Base-by-base conservation (phyloP, 176 grass and related monocot species). In the Cenchrus americanus region DNA sequence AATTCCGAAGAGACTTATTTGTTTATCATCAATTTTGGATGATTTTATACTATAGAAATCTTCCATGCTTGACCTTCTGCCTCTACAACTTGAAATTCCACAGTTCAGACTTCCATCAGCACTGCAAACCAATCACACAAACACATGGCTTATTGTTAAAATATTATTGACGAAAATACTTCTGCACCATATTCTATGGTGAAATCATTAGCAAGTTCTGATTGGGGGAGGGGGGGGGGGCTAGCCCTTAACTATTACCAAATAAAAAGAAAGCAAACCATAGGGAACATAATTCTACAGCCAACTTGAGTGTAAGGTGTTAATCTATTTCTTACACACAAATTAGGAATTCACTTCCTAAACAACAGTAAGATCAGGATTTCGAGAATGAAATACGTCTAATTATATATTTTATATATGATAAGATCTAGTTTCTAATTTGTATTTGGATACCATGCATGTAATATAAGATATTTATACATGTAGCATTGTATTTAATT, bases 71-170 rank as follows among this genome's bases (percentile, higher is more conserved):
- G 93, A 93, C 80, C 96, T 95, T 88, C 87, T 95, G 83, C 96
- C 96, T 89, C 89, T 89, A 88, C 95, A 98, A 87, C 96, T 98
- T 58, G 93, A 91, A 91, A 92, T 95, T 77, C 96, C 96, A 94
- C 93, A 98, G 81, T 81, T 94, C 86, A 94, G 87, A 59, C 75
- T 87, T 88, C 91, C 96, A 90, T 98, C 88, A 55, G 85, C 85
- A 85, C 96, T 98, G 86, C 76, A 89, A 90, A 90, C 34, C 70
- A 73, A 52, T 78, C 67, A 92, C 73, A 76, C 78, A 82, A 48
- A 6, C 59, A 90, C 54, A 93, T 76, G 49, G 57, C 5, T 62
- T 87, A 51, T 5, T 68, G 50, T 81, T 42, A 83, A 75, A 65
- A 59, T 79, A 65, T 12, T 59, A 83, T 21, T 67, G 53, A 70